Evolutionary conservation across 352 stramenopile species (phyloP).

Genomic region (Pythium volutum): DNA sequence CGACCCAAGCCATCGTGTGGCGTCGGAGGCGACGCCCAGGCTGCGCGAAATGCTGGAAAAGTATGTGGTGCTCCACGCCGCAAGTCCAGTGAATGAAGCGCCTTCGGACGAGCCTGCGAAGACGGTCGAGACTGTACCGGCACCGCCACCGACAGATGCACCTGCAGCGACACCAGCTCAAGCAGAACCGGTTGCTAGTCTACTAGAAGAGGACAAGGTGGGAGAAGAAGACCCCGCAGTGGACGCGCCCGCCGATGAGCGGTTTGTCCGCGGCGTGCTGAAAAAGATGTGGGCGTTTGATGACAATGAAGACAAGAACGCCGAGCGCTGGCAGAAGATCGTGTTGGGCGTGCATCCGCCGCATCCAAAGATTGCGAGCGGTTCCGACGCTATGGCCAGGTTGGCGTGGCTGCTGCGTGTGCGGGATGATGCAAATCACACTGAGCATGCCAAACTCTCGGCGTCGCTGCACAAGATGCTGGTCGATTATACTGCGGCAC

Average conservation of each 20-base stretch:
- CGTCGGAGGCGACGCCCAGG: not conserved
- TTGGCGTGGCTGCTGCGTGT: slow-evolving; percentile 4
- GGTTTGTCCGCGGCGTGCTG: not conserved
- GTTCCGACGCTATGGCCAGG: not conserved
- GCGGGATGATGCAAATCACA: not conserved
- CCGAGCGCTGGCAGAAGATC: slow-evolving; percentile 5
- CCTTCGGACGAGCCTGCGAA: not conserved
- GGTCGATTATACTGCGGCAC: not conserved
- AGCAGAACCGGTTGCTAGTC: not conserved
- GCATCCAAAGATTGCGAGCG: not conserved
- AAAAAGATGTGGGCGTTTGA: not conserved
- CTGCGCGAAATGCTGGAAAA: not conserved
- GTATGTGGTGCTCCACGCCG: not conserved
- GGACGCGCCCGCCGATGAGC: not conserved
- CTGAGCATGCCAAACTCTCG: not conserved
- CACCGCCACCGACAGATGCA: not conserved
- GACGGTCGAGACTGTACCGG: not conserved
- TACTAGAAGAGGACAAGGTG: not conserved
- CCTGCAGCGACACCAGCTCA: not conserved
- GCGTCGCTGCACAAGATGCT: not conserved
- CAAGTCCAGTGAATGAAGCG: not conserved
- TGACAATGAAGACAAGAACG: not conserved
- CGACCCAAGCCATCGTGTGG: not conserved
- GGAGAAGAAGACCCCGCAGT: not conserved
- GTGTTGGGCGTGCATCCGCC: not conserved